Conservation (phyloP, 2,329 filamentous ascomycete species). For the Capronia coronata region DNA sequence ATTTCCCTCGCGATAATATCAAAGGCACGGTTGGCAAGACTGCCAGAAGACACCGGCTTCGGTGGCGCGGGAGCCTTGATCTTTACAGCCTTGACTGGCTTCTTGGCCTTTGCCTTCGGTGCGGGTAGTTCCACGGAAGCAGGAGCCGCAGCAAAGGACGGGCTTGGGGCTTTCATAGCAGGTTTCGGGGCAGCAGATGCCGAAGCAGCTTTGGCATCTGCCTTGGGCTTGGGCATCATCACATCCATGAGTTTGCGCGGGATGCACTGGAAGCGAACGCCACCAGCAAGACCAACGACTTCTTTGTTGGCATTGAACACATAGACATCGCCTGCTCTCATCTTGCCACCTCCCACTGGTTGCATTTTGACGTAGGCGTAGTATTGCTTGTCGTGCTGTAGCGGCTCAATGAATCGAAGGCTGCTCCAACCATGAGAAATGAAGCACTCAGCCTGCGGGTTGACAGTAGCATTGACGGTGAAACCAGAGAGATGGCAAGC, state of each 20-base stretch:
- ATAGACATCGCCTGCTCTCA: constrained; percentile 55
- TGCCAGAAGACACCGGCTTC: constrained; percentile 28
- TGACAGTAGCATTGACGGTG: constrained; percentile 41
- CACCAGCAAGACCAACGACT: constrained; percentile 48
- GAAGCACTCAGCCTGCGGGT: constrained; percentile 55
- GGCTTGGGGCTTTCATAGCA: constrained; percentile 9
- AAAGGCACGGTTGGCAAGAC: constrained; percentile 34
- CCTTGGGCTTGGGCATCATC: constrained; percentile 34
- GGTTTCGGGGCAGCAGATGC: constrained; percentile 26
- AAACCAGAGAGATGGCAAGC: constrained; percentile 35
- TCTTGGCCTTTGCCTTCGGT: constrained; percentile 31
- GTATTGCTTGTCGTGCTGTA: constrained; percentile 49
- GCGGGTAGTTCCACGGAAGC: constrained; percentile 22
- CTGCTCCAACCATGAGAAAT: constrained; percentile 58
- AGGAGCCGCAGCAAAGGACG: constrained; percentile 14
- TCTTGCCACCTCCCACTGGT: constrained; percentile 41
- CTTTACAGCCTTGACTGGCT: constrained; percentile 27
- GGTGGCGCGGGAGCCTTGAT: constrained; percentile 30
- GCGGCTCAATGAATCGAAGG: constrained; percentile 51
- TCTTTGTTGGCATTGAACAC: constrained; percentile 52
- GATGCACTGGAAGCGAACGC: constrained; percentile 45
- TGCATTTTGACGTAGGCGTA: constrained; percentile 59
- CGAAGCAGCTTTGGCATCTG: constrained; percentile 26
- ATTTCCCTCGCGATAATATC: constrained; percentile 42
- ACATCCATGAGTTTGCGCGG: constrained; percentile 38